phyloP scores from a whole-genome alignment of 352 stramenopile species.

The Phytophthora meadii region DNA sequence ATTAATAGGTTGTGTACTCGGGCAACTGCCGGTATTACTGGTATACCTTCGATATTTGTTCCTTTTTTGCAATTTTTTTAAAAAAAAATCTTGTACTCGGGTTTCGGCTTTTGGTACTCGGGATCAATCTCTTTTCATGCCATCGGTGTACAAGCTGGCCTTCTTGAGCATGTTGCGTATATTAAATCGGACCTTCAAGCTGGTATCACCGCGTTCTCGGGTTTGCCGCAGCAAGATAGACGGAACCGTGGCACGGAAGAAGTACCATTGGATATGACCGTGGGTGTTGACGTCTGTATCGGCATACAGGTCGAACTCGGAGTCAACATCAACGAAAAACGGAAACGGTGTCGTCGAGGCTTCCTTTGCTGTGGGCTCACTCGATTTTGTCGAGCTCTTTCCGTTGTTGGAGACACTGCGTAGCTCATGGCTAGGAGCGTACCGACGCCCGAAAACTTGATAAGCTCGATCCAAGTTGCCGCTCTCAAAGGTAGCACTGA shows the following conservation, averaged over 20 bases:
- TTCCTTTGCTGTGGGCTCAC: constrained; percentile 7
- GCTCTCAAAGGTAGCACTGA: constrained; percentile 78
- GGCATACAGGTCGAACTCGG: constrained; percentile 82
- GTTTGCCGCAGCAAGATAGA: constrained; percentile 17
- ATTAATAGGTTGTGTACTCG: too few species aligned
- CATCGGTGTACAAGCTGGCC: constrained; percentile 88
- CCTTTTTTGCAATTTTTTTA: too few species aligned
- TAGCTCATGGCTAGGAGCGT: constrained; percentile 51
- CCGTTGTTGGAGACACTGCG: background rate
- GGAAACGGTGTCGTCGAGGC: constrained; percentile 39
- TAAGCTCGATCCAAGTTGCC: constrained; percentile 80
- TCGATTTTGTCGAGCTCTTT: constrained; percentile 11
- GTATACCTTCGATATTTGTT: too few species aligned
- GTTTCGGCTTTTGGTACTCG: too few species aligned
- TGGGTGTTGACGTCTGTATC: constrained; percentile 75
- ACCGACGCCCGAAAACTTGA: constrained; percentile 62
- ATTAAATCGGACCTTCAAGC: constrained; percentile 79
- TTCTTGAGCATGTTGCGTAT: constrained; percentile 90
- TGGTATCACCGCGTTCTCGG: constrained; percentile 21
- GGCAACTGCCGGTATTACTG: too few species aligned
- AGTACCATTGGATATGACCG: constrained; percentile 92
- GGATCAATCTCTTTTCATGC: too few species aligned
- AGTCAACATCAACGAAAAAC: constrained; percentile 65
- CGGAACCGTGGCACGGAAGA: constrained; percentile 67
- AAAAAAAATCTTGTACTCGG: too few species aligned